A percentile compares a stretch with the other conserved stretches of the same genome.
These are phyloP conservation scores for Monilinia fructigena DNA, from an alignment of 2,329 filamentous ascomycete species.

Conservation along the genomic window DNA sequence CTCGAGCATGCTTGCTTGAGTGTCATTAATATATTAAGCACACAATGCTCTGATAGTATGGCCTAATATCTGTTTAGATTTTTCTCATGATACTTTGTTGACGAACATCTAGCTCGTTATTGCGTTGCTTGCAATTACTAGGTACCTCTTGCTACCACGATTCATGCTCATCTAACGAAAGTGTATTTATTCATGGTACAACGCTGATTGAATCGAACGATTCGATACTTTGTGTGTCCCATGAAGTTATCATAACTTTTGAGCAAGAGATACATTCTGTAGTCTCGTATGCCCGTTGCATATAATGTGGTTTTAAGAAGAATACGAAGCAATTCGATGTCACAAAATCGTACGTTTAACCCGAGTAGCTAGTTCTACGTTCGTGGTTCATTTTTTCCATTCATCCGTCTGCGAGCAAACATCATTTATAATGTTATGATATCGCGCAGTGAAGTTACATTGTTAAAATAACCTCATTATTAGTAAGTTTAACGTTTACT, in stretches of 20 bases:
- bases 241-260: background rate
- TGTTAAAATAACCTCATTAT: background rate
- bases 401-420: background rate
- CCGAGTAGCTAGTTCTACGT: background rate
- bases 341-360: background rate
- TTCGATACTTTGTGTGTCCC: background rate
- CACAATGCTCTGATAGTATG: background rate
- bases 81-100: background rate
- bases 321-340: background rate
- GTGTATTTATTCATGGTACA: background rate
- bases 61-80: background rate
- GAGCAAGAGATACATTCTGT: background rate
- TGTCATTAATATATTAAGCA: background rate
- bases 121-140: background rate
- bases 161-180: background rate
- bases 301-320: background rate
- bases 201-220: background rate
- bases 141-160: background rate
- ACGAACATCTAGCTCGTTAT: background rate
- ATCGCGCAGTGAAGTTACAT: background rate
- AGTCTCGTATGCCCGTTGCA: background rate
- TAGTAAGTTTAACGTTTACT: background rate
- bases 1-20: background rate
- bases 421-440: background rate
- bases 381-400: background rate